phyloP scores from a whole-genome alignment of 1,139 yeast genomes.

The Lodderomyces parapsilosis region DNA sequence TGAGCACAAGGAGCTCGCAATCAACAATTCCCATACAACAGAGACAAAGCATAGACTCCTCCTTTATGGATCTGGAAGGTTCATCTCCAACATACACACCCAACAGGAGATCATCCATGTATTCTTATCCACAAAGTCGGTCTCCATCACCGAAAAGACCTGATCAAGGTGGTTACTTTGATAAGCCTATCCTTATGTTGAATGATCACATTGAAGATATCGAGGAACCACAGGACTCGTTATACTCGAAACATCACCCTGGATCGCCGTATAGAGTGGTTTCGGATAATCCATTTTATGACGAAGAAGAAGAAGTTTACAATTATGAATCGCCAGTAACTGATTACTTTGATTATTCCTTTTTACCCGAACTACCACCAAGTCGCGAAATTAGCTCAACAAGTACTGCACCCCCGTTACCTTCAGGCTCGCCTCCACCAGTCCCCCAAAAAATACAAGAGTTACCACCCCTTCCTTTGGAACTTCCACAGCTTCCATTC shows the following conservation, averaged over 20 bases:
- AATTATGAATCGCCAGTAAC: conserved; percentile 23
- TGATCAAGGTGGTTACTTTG: conserved; percentile 1
- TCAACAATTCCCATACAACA: conserved; percentile 4
- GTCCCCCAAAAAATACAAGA: conserved; percentile 16
- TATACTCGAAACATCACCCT: conserved; percentile 12
- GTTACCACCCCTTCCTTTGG: conserved; percentile 53
- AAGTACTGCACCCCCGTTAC: conserved; percentile 2
- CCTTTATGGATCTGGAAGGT: conserved; percentile 5
- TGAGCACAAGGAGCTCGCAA: conserved; percentile 8
- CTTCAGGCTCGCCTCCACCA: conserved; percentile 4
- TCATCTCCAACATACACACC: conserved; percentile 8
- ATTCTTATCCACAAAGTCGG: conserved; percentile 17
- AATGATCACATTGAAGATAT: background rate
- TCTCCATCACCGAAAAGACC: conserved; percentile 34
- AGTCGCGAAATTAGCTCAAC: conserved; percentile 1
- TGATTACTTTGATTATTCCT: conserved; percentile 38
- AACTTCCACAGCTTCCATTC: conserved; percentile 59
- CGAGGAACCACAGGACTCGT: background rate
- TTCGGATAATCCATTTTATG: conserved; percentile 15
- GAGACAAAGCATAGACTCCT: background rate
- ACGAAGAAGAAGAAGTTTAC: conserved; percentile 28
- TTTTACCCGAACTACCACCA: conserved; percentile 42
- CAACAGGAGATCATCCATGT: conserved; percentile 1
- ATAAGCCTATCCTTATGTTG: background rate
- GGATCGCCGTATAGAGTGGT: conserved; percentile 15